phyloP scores from a whole-genome alignment of 192 early-diverging fungal genomes.

The Gigaspora rosea region DNA sequence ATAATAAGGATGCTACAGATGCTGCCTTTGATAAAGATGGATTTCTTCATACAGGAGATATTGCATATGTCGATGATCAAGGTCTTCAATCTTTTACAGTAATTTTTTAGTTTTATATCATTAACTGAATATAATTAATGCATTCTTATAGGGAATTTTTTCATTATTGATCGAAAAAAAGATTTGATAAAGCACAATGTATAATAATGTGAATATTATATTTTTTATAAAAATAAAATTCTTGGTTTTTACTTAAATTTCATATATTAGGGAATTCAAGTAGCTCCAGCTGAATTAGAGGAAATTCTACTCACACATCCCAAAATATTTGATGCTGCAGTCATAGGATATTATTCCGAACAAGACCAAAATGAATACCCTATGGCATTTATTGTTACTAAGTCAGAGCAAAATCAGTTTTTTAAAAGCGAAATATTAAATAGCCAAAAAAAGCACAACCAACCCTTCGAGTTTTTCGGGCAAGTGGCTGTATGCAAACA shows the following conservation, averaged over 20 bases:
- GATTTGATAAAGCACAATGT: slow-evolving; percentile 58
- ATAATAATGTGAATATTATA: slow-evolving; percentile 63
- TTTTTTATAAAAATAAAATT: no score
- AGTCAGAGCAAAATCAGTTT: slow-evolving; percentile 45
- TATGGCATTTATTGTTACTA: slow-evolving; percentile 65
- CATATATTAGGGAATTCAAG: slow-evolving; percentile 77
- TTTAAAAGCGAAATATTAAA: slow-evolving; percentile 48
- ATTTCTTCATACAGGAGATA: slow-evolving; percentile 64
- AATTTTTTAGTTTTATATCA: no score
- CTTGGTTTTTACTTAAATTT: no score
- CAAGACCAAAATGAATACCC: slow-evolving; percentile 77
- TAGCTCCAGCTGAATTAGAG: slow-evolving; percentile 89
- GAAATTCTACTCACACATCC: slow-evolving; percentile 70
- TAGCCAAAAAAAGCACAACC: no score
- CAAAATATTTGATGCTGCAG: slow-evolving; percentile 66
- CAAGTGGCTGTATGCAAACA: no score
- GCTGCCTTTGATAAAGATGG: slow-evolving; percentile 59
- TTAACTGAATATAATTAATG: no score
- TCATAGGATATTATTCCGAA: slow-evolving; percentile 66
- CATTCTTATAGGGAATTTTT: slow-evolving; percentile 44
- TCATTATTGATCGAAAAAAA: slow-evolving; percentile 65
- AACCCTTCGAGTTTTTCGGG: no score
- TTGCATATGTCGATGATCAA: slow-evolving; percentile 65
- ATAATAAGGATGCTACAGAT: slow-evolving; percentile 73
- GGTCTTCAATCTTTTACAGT: no score